Evolutionary conservation across 768 basidiomycete species (phyloP), one percentile per base, ranked within the genome.

Genomic region (Tubosaeta sp.): DNA sequence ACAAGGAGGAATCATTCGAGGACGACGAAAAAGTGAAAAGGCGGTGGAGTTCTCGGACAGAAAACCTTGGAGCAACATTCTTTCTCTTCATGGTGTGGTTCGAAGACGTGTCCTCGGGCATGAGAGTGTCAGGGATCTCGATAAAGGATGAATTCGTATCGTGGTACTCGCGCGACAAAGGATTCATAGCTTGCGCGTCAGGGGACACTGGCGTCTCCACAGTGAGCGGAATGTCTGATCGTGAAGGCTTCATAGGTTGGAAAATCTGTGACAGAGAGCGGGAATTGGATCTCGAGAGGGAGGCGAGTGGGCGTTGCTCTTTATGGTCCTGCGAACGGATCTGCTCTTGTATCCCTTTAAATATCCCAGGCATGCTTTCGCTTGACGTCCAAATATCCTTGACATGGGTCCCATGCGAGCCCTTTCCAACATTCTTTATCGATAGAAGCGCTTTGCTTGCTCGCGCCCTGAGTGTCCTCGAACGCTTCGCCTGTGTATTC

Each of bases 361-460:
- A 69, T 17, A 56, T 59, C n/a, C 59, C 59, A 9, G 65, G 59
- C 52, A 55, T 60, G 50, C 53, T 62, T 43, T 67, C 66, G 41
- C 45, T 65, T 39, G 62, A 66, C 42, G 65, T 62, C 67, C 64
- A 67, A 47, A 69, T 61, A 11, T 79, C 73, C 63, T 72, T 74
- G 16, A 69, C 69, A 49, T 71, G 71, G n/a, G 73, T 63, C 65
- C 72, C 68, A 37, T 62, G 63, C 25, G 67, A 61, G 27, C 54
- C 53, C 47, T 59, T 77, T 33, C 71, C 71, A n/a, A 70, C 67
- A 48, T 71, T 77, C 65, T 71, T 79, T 17, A 81, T 71, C 38
- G 76, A 77, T 50, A 61, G 69, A 25, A 81, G 69, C 13, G 75
- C 78, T 57, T 71, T 72, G 32, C 73, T 76, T 6, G 81, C 80